These are phyloP conservation scores for Phytophthora megakarya DNA, from an alignment of 352 stramenopile genomes.

Conservation along the genomic window DNA sequence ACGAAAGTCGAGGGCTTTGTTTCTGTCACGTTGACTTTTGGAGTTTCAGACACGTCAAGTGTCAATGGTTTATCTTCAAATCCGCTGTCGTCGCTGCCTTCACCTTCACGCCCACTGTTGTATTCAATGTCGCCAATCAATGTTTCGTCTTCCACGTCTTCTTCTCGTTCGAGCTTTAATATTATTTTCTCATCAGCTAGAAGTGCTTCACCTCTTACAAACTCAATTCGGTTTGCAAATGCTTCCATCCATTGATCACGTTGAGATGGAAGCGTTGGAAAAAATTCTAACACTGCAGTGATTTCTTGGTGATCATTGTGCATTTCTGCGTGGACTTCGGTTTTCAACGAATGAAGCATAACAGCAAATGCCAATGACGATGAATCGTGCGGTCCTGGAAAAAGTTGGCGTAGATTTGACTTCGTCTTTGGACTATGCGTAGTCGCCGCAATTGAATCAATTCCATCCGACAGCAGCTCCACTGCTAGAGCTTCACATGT, in stretches of 20 bases:
- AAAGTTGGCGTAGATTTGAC: slow-evolving; percentile 25
- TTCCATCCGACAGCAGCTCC: slow-evolving; percentile 36
- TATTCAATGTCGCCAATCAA: not conserved
- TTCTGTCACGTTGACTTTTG: not conserved
- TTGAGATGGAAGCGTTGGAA: slow-evolving; percentile 43
- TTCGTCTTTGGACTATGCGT: slow-evolving; percentile 29
- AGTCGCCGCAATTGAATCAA: slow-evolving; percentile 14
- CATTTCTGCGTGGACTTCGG: not conserved
- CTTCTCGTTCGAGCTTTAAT: slow-evolving; percentile 41
- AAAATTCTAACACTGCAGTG: slow-evolving; percentile 42
- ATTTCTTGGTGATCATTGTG: slow-evolving; percentile 16
- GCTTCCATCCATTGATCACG: slow-evolving; percentile 47
- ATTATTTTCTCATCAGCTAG: slow-evolving; percentile 59
- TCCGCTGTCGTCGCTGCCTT: slow-evolving; percentile 9
- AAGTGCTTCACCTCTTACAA: slow-evolving; percentile 58
- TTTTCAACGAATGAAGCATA: slow-evolving; percentile 22
- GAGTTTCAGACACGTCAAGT: not conserved
- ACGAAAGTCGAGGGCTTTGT: slow-evolving; percentile 20
- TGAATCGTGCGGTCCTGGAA: slow-evolving; percentile 22
- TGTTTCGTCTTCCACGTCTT: slow-evolving; percentile 22
- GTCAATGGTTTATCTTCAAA: slow-evolving; percentile 28
- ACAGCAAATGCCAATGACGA: slow-evolving; percentile 29
- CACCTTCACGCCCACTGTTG: slow-evolving; percentile 6
- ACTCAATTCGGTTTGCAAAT: slow-evolving; percentile 44
- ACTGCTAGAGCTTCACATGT: slow-evolving; percentile 37